Conservation (phyloP, 257 asterid species). For the Verbena officinalis region DNA sequence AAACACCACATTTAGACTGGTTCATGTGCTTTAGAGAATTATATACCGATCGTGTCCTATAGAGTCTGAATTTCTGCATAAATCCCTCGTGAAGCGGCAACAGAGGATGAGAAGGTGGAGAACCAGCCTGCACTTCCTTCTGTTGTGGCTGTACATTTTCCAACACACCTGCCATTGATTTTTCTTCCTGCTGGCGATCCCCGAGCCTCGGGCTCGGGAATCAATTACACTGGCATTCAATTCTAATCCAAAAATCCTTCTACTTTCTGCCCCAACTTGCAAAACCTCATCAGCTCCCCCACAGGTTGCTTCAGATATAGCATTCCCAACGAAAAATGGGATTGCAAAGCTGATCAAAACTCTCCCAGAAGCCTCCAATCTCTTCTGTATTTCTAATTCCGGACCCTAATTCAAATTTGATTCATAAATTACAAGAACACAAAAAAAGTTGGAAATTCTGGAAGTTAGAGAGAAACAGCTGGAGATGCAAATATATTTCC, state of each 20-base stretch:
- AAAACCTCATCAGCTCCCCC: slow-evolving; percentile 36
- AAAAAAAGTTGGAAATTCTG: background rate
- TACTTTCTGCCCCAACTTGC: slow-evolving; percentile 24
- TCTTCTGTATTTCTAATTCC: background rate
- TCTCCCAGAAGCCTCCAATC: background rate
- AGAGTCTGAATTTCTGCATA: slow-evolving; percentile 71
- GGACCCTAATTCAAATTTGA: background rate
- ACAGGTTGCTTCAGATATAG: slow-evolving; percentile 41
- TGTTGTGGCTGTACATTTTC: slow-evolving; percentile 27
- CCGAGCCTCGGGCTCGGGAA: slow-evolving; percentile 76
- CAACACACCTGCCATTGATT: slow-evolving; percentile 37
- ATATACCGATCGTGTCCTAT: slow-evolving; percentile 68
- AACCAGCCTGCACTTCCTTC: slow-evolving; percentile 25
- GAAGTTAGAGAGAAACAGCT: slow-evolving; percentile 1
- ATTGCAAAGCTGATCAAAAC: slow-evolving; percentile 3
- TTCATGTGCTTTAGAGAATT: background rate
- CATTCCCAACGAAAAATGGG: slow-evolving; percentile 32
- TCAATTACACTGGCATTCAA: slow-evolving; percentile 56
- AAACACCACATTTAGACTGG: slow-evolving; percentile 2
- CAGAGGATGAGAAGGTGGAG: slow-evolving; percentile 22
- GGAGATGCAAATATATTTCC: slow-evolving; percentile 2
- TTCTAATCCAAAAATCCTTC: slow-evolving; percentile 19
- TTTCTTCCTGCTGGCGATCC: slow-evolving; percentile 28
- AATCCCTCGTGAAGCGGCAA: slow-evolving; percentile 36
- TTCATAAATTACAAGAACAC: background rate